Evolutionary conservation across 768 basidiomycete species (phyloP), one percentile per base, ranked within the genome.

Genomic region (Lactarius tabidus): DNA sequence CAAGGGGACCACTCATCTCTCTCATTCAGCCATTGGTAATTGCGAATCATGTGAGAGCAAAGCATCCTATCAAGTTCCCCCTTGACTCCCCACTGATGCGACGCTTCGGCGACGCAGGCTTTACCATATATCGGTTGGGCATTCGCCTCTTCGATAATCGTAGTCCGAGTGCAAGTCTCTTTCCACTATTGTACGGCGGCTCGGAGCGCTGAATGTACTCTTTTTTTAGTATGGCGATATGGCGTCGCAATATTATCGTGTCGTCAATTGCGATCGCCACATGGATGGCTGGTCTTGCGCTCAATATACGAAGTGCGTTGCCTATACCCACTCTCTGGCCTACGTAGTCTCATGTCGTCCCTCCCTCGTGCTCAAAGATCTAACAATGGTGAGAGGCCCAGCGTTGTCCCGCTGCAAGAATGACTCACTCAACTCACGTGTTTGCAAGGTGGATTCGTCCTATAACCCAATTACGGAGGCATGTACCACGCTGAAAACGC

Each of bases 61-160:
- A 29, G n/a, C 28, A 51, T 7, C 26, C 14, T 26, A n/a, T n/a
- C n/a, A n/a, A n/a, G n/a, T n/a, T n/a, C n/a, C n/a, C n/a, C n/a
- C n/a, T n/a, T n/a, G n/a, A 51, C 10, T 26, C 48, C 45, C n/a
- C 23, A 26, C 23, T 51, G 14, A 51, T 26, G 48, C 14, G 48
- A 51, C 5, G 5, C n/a, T 51, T 48, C 23, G 6, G 12, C 23
- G 23, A 48, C 23, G 6, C 48, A 51, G 48, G 48, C 48, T 15
- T 51, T 51, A 2, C 48, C 48, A 14, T 51, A 51, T 51, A 2
- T 17, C 23, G n/a, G 35, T 23, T 57, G 33, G 56, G n/a, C 48
- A 31, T 59, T 31, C 41, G 58, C 58, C 20, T 59, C 58, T 33
- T 29, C 31, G 33, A 59, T 59, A n/a, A 59, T 59, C 41, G 41